Evolutionary conservation across 352 stramenopile species (phyloP).

Genomic region (Globisporangium solare): DNA sequence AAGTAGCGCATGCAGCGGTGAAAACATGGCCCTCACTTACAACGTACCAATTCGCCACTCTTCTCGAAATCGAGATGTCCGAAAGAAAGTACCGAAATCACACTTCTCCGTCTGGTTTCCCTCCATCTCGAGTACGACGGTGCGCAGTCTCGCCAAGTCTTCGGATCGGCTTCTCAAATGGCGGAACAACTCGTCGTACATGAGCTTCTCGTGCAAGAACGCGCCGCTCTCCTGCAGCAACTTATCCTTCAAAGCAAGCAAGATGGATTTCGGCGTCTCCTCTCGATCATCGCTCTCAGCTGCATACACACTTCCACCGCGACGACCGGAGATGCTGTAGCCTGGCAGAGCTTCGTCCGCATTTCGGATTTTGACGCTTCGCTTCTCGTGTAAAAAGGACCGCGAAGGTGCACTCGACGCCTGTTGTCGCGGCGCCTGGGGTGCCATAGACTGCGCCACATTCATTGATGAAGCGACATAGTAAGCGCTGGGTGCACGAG

Average conservation of each 20-base stretch:
- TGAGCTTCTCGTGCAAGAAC: conserved; percentile 20
- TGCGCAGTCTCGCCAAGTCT: conserved; percentile 20
- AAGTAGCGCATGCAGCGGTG: neutral
- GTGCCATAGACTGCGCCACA: neutral
- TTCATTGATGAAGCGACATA: no score
- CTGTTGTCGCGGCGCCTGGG: conserved; percentile 1
- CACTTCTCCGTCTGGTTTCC: neutral
- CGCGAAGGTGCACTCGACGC: neutral
- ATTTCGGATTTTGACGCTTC: neutral
- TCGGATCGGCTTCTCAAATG: conserved; percentile 27
- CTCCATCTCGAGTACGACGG: neutral
- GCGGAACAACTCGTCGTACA: conserved; percentile 34
- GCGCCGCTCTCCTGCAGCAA: conserved; percentile 7
- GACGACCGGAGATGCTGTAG: neutral
- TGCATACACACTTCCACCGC: neutral
- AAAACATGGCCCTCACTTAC: neutral
- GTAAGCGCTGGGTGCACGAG: no score
- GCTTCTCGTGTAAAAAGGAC: conserved; percentile 1
- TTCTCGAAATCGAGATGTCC: conserved; percentile 24
- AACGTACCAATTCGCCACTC: conserved; percentile 34
- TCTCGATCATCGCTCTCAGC: neutral
- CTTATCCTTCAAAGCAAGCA: neutral
- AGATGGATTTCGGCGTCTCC: neutral
- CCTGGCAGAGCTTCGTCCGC: neutral
- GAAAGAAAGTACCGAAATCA: conserved; percentile 11